A percentile compares a stretch with the other conserved stretches of the same genome.
phyloP scores from a whole-genome alignment of 2,329 filamentous ascomycete species.

The Colletotrichum acutatum region DNA sequence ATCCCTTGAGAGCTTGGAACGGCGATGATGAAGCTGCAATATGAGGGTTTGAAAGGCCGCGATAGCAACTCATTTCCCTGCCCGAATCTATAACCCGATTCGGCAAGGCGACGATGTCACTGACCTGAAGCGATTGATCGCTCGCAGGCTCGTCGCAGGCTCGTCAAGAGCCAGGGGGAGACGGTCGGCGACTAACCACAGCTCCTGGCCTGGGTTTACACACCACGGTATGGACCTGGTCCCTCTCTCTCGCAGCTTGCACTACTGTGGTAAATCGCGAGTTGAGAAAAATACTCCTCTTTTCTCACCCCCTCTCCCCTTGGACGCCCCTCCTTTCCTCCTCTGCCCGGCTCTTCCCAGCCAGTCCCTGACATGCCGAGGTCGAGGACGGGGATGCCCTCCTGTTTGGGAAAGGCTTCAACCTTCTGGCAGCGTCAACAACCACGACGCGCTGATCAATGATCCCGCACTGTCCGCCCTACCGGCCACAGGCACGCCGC shows the following conservation, averaged over 20 bases:
- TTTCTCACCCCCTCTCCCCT: not conserved
- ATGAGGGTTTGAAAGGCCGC: not conserved
- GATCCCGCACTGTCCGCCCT: slow-evolving; percentile 33
- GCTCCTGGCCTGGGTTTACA: not conserved
- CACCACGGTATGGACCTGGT: not conserved
- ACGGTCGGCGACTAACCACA: not conserved
- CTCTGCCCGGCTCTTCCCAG: not conserved
- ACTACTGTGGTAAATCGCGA: not conserved
- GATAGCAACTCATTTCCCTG: slow-evolving; percentile 9
- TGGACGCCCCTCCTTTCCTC: not conserved
- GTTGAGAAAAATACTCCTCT: not conserved
- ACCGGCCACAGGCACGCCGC: slow-evolving; percentile 2
- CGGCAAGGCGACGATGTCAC: slow-evolving; percentile 3
- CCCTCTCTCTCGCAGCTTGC: not conserved
- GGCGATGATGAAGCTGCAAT: not conserved
- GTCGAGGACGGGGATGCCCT: slow-evolving; percentile 22
- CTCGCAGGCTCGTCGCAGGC: not conserved
- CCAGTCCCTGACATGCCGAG: slow-evolving; percentile 16
- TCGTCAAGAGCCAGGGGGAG: not conserved
- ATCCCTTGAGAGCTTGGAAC: not conserved
- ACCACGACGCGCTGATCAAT: slow-evolving; percentile 24
- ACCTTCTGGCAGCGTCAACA: not conserved
- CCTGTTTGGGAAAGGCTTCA: slow-evolving; percentile 16
- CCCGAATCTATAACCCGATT: not conserved
- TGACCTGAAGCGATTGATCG: slow-evolving; percentile 12